These are phyloP conservation scores for Chrysoporthe deuterocubensis DNA, from an alignment of 2,329 filamentous ascomycete genomes.

Conservation along the genomic window DNA sequence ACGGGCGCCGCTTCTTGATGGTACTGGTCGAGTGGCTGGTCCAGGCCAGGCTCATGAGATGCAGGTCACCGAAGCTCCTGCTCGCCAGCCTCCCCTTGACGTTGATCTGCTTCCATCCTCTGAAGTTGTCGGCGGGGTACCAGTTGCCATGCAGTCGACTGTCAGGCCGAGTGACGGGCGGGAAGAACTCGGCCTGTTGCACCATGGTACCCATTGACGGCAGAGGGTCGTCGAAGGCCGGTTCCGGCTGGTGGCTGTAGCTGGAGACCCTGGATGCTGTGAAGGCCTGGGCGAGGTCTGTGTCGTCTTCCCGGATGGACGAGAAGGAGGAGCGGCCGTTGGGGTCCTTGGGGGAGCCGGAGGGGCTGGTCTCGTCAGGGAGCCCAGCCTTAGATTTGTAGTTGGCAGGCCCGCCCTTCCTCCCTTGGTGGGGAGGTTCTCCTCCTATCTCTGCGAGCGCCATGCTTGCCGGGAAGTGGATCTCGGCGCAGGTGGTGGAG, in stretches of 20 bases:
- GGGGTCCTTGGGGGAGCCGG: slow-evolving; percentile 40
- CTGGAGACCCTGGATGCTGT: slow-evolving; percentile 66
- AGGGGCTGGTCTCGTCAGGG: slow-evolving; percentile 27
- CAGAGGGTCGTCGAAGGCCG: slow-evolving; percentile 52
- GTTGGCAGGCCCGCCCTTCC: slow-evolving; percentile 22
- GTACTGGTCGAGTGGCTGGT: slow-evolving; percentile 41
- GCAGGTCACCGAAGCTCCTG: slow-evolving; percentile 64
- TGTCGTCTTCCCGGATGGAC: slow-evolving; percentile 64
- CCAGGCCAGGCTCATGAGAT: slow-evolving; percentile 60
- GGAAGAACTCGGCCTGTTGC: slow-evolving; percentile 51
- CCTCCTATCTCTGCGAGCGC: slow-evolving; percentile 30
- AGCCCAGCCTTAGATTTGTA: slow-evolving; percentile 38
- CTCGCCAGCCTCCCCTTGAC: slow-evolving; percentile 63
- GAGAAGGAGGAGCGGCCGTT: slow-evolving; percentile 61
- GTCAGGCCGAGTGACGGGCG: slow-evolving; percentile 58
- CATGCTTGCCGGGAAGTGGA: slow-evolving; percentile 19
- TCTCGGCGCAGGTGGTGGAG: slow-evolving; percentile 8
- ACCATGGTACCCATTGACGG: slow-evolving; percentile 46
- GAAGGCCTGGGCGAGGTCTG: slow-evolving; percentile 64
- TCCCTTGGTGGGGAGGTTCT: slow-evolving; percentile 20
- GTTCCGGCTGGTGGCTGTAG: slow-evolving; percentile 53
- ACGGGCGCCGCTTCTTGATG: slow-evolving; percentile 30
- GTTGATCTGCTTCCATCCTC: slow-evolving; percentile 66
- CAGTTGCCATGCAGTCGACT: slow-evolving; percentile 63
- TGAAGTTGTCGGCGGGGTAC: slow-evolving; percentile 61